Evolutionary conservation across 805 yeast genomes (phyloP), one percentile per base, ranked within the genome.

Genomic region (Saturnispora serradocipensis): DNA sequence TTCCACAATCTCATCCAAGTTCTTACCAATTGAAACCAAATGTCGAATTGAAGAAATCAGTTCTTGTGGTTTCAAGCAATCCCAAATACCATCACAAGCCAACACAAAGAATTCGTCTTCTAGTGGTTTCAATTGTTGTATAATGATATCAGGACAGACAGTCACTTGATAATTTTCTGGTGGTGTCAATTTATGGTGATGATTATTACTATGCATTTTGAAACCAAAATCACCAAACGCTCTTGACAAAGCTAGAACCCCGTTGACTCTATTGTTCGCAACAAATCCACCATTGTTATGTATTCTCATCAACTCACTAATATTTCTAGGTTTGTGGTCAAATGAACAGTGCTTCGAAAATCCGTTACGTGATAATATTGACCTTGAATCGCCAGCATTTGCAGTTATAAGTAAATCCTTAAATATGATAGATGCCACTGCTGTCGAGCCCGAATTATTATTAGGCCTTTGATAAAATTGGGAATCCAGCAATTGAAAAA

Each of bases 51-150:
- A 65, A 22, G 70, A 65, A 1, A 81, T 68, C 49, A 86, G 61
- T 49, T 80, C 78, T 43, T 71, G 73, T 56, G 82, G 81, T 53
- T 77, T 79, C 59, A 76, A 77, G 36, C 80, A 75, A 64, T 86
- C 93, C 91, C 90, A 86, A 45, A 86, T 81, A 43, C 95, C 95
- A 67, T 86, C 95, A 67, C 95, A 86, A 1, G 88, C 91, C 50
- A 86, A 66, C 2, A 86, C 75, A 20, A 86, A 61, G 63, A 86
- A 86, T 63, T 86, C 91, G 61, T 86, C 91, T 59, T 85, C 88
- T 18, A 66, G 62, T 1, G 58, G 57, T 20, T 73, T 65, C 5
- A 61, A 44, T 57, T 72, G 69, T 61, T 84, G 88, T 54, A 74
- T 70, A 38, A 85, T 70, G 2, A 84, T 76, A 59, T 86, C 95